A percentile compares a stretch with the other conserved stretches of the same genome.
These are phyloP conservation scores for Penicillium glabrum DNA, from an alignment of 2,329 filamentous ascomycete species.

Conservation along the genomic window DNA sequence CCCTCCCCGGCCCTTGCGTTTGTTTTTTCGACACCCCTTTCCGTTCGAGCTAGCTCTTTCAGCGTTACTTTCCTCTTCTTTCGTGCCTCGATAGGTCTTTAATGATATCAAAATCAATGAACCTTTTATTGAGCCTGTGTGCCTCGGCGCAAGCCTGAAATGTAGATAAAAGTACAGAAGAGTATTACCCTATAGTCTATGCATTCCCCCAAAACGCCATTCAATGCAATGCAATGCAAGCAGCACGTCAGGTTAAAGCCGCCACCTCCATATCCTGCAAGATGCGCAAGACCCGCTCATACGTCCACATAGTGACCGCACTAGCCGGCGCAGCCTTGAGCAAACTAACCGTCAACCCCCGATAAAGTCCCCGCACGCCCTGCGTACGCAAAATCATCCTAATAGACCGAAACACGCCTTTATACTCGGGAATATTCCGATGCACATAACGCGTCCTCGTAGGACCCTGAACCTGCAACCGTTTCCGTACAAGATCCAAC, in stretches of 20 bases:
- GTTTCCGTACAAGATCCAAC: slow-evolving; percentile 86
- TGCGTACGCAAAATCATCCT: slow-evolving; percentile 68
- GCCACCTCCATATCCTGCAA: slow-evolving; percentile 47
- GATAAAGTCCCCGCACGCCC: slow-evolving; percentile 77
- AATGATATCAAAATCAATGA: slow-evolving; percentile 8
- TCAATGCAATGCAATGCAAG: not conserved
- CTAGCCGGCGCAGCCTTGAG: slow-evolving; percentile 92
- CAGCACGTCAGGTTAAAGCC: not conserved
- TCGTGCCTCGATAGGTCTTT: slow-evolving; percentile 5
- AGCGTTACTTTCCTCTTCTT: slow-evolving; percentile 8
- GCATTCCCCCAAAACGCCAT: slow-evolving; percentile 1
- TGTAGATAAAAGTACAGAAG: not conserved
- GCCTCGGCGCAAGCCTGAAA: not conserved
- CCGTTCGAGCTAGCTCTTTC: slow-evolving; percentile 9
- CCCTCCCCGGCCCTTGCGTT: not conserved
- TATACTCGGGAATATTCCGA: slow-evolving; percentile 83
- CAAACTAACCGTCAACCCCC: slow-evolving; percentile 83
- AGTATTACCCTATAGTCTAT: not conserved
- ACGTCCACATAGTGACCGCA: slow-evolving; percentile 93
- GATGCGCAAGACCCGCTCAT: slow-evolving; percentile 70
- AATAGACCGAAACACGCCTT: slow-evolving; percentile 66
- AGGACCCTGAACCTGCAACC: slow-evolving; percentile 92
- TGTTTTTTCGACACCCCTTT: slow-evolving; percentile 5
- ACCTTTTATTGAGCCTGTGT: not conserved
- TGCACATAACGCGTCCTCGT: slow-evolving; percentile 77